Base-by-base conservation (phyloP, 352 stramenopile genomes). In the Phytophthora europaea region DNA sequence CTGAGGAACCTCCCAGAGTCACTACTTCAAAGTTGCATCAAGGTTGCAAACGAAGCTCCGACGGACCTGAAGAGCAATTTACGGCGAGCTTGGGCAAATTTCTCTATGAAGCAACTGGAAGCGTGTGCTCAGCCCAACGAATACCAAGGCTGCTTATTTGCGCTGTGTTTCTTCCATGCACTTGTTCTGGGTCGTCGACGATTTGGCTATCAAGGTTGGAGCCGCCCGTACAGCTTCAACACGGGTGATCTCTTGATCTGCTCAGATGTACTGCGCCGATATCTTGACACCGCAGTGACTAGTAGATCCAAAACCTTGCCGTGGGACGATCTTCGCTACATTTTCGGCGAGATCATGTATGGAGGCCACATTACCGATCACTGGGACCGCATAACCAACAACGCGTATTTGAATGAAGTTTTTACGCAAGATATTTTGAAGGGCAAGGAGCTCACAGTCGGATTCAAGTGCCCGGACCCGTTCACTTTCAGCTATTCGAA, bases 181-280 rank as follows among this genome's bases (percentile, higher is more conserved):
- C 81, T 99, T 22, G 89, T 99, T 2, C 82, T 98, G 38, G 95
- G 95, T 31, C 81, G 95, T 10, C 77, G 91, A 20, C 80, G 94
- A 31, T 99, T 99, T 70, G 95, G 95, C 9, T 85, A 73, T 10
- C 95, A 99, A 76, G 95, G 95, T 38, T 99, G 95, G 95, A 98
- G 88, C 53, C 83, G 95, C 18, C 78, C 85, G 60, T 99, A 99
- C 72, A 97, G 85, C 61, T 99, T 99, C 81, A 99, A 98, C 72
- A 98, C 92, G 7, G 95, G 95, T 40, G 95, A 99, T 36, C 73
- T 99, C n/a, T 87, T 94, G 28, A 98, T 98, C 57, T 99, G 95
- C 67, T 84, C 88, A 4, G 88, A 95, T 57, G 82, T 95, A 23
- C 71, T 96, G 10, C 78, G 78, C 4, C 79, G 89, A n/a, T 95